Evolutionary conservation across 331 rosid genomes (phyloP).

Genomic region (Quercus lobata): DNA sequence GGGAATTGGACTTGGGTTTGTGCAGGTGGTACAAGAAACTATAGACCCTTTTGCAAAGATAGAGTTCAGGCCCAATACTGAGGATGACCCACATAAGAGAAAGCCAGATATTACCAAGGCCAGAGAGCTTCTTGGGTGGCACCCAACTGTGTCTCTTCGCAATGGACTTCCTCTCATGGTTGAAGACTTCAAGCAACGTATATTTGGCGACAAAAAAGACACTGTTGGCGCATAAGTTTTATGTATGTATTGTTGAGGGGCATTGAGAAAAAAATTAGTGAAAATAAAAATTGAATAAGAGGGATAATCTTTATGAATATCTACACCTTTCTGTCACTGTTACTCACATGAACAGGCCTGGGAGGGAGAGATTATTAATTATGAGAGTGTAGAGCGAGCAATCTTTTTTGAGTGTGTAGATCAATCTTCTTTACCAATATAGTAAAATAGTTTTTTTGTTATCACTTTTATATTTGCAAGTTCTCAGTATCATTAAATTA

Average conservation of each 20-base stretch:
- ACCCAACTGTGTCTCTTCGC: conserved; percentile 78
- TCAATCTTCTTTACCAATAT: background rate
- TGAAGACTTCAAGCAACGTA: conserved; percentile 63
- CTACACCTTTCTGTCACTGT: background rate
- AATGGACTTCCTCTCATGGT: conserved; percentile 92
- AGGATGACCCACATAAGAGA: conserved; percentile 92
- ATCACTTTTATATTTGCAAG: background rate
- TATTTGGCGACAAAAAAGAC: conserved; percentile 51
- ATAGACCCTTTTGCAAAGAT: conserved; percentile 83
- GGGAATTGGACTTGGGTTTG: background rate
- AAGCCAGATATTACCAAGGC: conserved; percentile 93
- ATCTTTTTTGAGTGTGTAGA: conserved; percentile 10
- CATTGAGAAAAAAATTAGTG: background rate
- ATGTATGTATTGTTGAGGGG: background rate
- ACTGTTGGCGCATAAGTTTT: background rate
- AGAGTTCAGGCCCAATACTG: conserved; percentile 90
- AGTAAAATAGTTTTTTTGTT: background rate
- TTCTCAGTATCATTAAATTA: background rate
- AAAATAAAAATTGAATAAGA: conserved; percentile 11
- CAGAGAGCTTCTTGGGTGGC: conserved; percentile 86
- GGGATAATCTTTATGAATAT: background rate
- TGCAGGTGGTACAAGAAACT: conserved; percentile 86
- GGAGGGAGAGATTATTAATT: background rate
- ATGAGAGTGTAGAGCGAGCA: background rate
- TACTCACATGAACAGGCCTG: background rate